Percentiles rank a stretch among this genome's conserved stretches.
Evolutionary conservation across 306 rosid genomes (phyloP).

Genomic region (Rosa chinensis): DNA sequence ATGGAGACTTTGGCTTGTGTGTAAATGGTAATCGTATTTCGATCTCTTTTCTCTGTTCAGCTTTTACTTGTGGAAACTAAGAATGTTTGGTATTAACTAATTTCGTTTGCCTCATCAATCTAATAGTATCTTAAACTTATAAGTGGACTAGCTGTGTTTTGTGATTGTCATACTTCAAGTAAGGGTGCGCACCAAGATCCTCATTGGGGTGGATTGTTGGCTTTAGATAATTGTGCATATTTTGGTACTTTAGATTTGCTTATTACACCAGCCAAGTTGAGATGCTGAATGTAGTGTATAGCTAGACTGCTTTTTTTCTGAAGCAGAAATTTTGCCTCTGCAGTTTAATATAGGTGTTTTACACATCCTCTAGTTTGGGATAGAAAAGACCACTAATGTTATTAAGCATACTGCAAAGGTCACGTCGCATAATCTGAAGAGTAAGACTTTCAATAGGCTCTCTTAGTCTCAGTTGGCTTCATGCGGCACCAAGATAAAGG

Average conservation of each 20-base stretch:
- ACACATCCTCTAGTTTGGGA: neutral
- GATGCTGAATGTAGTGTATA: neutral
- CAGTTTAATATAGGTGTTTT: neutral
- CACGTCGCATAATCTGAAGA: neutral
- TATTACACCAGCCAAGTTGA: neutral
- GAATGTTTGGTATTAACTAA: neutral
- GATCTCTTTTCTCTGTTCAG: neutral
- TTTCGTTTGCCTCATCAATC: neutral
- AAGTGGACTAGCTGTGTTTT: neutral
- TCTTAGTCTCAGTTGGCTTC: neutral
- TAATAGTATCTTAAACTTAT: neutral
- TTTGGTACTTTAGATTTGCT: neutral
- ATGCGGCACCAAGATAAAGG: neutral
- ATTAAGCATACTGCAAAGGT: neutral
- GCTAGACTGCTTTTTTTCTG: neutral
- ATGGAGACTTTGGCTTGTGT: slow-evolving; percentile 8
- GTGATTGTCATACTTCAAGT: neutral
- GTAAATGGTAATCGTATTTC: neutral
- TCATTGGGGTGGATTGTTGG: neutral
- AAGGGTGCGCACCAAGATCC: neutral
- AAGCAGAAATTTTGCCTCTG: neutral
- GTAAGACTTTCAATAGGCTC: neutral
- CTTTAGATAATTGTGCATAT: neutral
- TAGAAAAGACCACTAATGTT: neutral
- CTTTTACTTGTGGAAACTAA: neutral